Evolutionary conservation across 495 filamentous ascomycete genomes (phyloP).

Genomic region (Xylaria acuta): DNA sequence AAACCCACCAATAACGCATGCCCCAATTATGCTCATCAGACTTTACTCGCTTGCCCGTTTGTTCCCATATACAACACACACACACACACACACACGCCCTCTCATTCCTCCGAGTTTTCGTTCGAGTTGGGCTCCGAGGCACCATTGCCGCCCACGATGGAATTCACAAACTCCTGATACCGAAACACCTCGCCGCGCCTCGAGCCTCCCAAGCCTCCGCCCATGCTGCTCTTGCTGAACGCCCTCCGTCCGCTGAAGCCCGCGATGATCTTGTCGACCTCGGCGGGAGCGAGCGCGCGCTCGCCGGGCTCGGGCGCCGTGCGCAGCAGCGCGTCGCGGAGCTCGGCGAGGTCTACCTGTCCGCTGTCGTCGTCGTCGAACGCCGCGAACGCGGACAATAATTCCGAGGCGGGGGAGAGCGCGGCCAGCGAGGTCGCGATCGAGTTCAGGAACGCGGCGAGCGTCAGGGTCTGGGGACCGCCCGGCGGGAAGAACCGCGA

Average conservation of each 20-base stretch:
- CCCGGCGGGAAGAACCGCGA: constrained; percentile 78
- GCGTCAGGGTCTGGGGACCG: constrained; percentile 70
- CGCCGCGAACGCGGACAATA: constrained; percentile 85
- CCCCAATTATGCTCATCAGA: background rate
- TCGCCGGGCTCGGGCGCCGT: constrained; percentile 80
- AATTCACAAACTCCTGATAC: constrained; percentile 77
- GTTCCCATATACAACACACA: background rate
- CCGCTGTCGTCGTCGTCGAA: constrained; percentile 97
- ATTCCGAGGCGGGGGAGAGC: constrained; percentile 75
- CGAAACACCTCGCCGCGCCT: constrained; percentile 75
- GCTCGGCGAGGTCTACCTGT: constrained; percentile 81
- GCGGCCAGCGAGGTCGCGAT: constrained; percentile 74
- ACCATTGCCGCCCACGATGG: constrained; percentile 52
- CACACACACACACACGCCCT: background rate
- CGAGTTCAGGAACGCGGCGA: constrained; percentile 82
- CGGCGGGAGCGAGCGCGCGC: constrained; percentile 67
- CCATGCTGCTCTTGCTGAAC: constrained; percentile 63
- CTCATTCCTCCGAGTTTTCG: constrained; percentile 7
- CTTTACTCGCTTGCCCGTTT: background rate
- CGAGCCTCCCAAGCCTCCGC: constrained; percentile 41
- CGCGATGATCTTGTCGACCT: constrained; percentile 81
- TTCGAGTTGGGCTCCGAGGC: background rate
- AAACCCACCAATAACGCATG: background rate
- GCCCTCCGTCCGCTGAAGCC: constrained; percentile 84
- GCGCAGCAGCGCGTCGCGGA: constrained; percentile 81